Base-by-base conservation (phyloP, 176 grass and related monocot species). In the Themeda triandra region DNA sequence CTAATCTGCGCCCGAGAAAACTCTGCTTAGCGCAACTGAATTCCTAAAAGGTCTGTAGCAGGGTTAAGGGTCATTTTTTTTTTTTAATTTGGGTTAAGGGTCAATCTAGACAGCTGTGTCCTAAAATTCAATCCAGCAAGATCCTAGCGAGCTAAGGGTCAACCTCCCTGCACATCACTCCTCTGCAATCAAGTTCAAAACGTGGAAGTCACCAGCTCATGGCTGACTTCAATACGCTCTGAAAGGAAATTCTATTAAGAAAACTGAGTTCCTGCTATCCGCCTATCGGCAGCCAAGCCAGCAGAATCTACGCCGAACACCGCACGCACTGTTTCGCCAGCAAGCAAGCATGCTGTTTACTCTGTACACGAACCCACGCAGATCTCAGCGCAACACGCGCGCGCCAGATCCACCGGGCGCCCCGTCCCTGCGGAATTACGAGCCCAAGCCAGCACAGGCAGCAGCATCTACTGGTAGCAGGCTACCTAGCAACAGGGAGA, bases 351-450 rank as follows among this genome's bases (percentile, higher is more conserved):
- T 42, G n/a, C 62, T n/a, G 56, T 53, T 41, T 46, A 35, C 72
- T 31, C 39, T 32, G 13, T 41, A 17, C 30, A 17, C 62, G 10
- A 68, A 19, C 79, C 14, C 65, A 33, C 73, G 46, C 73, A 77
- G 73, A 85, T 85, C 83, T 78, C 81, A 83, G 51, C 79, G 9
- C 24, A 42, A 74, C 19, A 74, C 49, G 15, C 19, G 35, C 73
- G 69, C 18, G 71, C 80, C 84, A 82, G 84, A 90, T 90, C 88
- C 67, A 46, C 53, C 23, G 8, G 31, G 21, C 11, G 19, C 15
- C 60, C 69, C 11, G 27, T 46, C 63, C 73, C 37, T 30, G 79
- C 80, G 14, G 39, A 48, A 78, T 41, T 82, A 76, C 80, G 23
- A 62, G 36, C 68, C 84, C 36, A 69, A 32, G 28, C 64, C 77